Conservation (phyloP, 2,329 filamentous ascomycete species). For the Aspergillus spinulosporus region DNA sequence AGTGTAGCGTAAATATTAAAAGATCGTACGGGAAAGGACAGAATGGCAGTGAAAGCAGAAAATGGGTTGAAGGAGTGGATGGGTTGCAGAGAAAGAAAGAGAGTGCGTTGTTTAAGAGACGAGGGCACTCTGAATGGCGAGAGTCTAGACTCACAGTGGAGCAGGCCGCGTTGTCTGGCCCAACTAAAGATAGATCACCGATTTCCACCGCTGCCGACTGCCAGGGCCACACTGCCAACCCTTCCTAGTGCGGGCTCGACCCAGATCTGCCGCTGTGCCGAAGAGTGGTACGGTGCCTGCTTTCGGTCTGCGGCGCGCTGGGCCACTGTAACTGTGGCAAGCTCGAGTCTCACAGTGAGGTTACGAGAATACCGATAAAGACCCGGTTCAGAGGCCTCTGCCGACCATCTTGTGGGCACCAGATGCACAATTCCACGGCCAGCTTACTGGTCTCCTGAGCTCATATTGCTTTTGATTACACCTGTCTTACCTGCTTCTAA, state of each 20-base stretch:
- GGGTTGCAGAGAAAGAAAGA: conserved; percentile 7
- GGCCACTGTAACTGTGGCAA: not conserved
- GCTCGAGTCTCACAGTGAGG: not conserved
- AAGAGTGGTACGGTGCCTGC: not conserved
- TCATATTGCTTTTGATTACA: conserved; percentile 4
- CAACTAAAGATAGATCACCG: conserved; percentile 1
- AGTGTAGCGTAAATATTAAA: conserved; percentile 11
- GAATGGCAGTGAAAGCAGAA: not conserved
- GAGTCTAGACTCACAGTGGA: conserved; percentile 2
- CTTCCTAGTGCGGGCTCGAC: not conserved
- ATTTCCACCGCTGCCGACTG: not conserved
- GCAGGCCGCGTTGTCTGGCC: conserved; percentile 1
- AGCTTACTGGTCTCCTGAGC: not conserved
- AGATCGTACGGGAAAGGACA: conserved; percentile 1
- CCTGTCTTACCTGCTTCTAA: not conserved
- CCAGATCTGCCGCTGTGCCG: not conserved
- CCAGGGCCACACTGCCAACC: not conserved
- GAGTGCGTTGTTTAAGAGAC: not conserved
- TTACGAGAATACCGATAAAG: not conserved
- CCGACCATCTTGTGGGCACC: not conserved
- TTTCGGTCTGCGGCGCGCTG: not conserved
- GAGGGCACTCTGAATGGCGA: not conserved
- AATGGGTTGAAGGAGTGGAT: conserved; percentile 15
- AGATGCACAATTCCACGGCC: not conserved
- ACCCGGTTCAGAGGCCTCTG: not conserved